Percentiles rank a stretch among this genome's conserved stretches.
Conservation (phyloP, 2,329 filamentous ascomycete genomes). For the Cephalotrichum gorgonifer region DNA sequence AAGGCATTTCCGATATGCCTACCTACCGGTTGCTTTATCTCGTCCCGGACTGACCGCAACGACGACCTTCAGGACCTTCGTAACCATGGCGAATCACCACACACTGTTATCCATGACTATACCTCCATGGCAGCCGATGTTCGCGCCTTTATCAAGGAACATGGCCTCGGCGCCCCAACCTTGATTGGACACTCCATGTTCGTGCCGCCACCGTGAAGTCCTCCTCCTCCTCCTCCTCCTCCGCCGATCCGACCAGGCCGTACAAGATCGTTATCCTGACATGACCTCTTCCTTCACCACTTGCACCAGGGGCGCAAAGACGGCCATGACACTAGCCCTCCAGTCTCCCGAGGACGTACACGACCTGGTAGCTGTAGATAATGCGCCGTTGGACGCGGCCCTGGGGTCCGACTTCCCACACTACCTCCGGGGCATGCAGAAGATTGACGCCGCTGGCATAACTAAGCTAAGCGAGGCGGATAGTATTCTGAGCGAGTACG, state of each 20-base stretch:
- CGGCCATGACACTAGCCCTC: conserved; percentile 79
- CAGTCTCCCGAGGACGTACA: conserved; percentile 55
- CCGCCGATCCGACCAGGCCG: neutral
- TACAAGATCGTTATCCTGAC: neutral
- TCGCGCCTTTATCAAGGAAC: conserved; percentile 62
- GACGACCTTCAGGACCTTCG: conserved; percentile 61
- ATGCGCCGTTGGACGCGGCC: conserved; percentile 74
- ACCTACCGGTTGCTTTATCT: neutral
- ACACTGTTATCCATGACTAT: conserved; percentile 70
- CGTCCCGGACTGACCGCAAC: conserved; percentile 9
- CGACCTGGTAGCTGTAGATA: conserved; percentile 77
- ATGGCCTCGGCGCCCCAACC: conserved; percentile 59
- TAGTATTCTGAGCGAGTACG: conserved; percentile 63
- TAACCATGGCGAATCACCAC: conserved; percentile 88
- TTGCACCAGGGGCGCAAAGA: conserved; percentile 67
- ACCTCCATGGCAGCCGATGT: conserved; percentile 73
- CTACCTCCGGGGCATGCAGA: conserved; percentile 78
- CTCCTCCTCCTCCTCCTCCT: neutral
- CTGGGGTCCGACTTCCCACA: conserved; percentile 65
- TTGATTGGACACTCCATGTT: conserved; percentile 93
- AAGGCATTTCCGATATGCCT: conserved; percentile 19
- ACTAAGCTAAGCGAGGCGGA: conserved; percentile 70
- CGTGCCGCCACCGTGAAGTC: conserved; percentile 16
- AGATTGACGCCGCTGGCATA: conserved; percentile 60
- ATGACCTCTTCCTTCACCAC: no score